Evolutionary conservation across 306 rosid genomes (phyloP).

Genomic region (Gastrolobium villosum): DNA sequence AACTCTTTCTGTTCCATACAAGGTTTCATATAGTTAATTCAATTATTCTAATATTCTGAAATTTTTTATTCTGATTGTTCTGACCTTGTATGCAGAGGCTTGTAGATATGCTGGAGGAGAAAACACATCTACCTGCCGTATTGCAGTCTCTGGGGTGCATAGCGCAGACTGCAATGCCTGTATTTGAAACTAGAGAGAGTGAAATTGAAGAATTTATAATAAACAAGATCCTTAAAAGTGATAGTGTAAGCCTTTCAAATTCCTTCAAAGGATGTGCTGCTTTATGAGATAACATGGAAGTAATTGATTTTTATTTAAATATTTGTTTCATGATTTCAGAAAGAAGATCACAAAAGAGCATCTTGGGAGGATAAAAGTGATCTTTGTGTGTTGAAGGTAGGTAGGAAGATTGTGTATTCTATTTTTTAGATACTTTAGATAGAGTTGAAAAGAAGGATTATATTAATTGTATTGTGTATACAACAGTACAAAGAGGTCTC

Average conservation of each 20-base stretch:
- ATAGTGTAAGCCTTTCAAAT: conserved; percentile 69
- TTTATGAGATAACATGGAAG: conserved; percentile 46
- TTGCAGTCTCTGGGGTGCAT: conserved; percentile 97
- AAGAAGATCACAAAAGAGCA: conserved; percentile 61
- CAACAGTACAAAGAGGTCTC: no score
- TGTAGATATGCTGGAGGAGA: conserved; percentile 96
- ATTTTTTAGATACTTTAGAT: conserved; percentile 17
- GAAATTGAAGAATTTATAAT: conserved; percentile 86
- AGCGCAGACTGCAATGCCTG: conserved; percentile 99
- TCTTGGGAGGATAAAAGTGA: conserved; percentile 94
- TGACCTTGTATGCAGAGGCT: conserved; percentile 76
- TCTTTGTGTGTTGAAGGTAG: conserved; percentile 87
- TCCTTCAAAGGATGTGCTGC: conserved; percentile 13
- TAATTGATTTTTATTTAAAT: conserved; percentile 45
- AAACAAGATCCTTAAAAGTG: conserved; percentile 80
- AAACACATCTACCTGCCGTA: conserved; percentile 90
- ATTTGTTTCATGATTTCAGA: conserved; percentile 65
- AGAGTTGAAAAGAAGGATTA: no score
- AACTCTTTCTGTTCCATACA: conserved; percentile 95
- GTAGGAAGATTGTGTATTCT: conserved; percentile 45
- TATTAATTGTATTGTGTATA: no score
- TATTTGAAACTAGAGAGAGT: conserved; percentile 95
- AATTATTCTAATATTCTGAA: conserved; percentile 32
- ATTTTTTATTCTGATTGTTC: conserved; percentile 45
- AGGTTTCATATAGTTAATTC: conserved; percentile 66